These are phyloP conservation scores for Ilex asprella DNA, from an alignment of 257 asterid genomes.

Conservation along the genomic window DNA sequence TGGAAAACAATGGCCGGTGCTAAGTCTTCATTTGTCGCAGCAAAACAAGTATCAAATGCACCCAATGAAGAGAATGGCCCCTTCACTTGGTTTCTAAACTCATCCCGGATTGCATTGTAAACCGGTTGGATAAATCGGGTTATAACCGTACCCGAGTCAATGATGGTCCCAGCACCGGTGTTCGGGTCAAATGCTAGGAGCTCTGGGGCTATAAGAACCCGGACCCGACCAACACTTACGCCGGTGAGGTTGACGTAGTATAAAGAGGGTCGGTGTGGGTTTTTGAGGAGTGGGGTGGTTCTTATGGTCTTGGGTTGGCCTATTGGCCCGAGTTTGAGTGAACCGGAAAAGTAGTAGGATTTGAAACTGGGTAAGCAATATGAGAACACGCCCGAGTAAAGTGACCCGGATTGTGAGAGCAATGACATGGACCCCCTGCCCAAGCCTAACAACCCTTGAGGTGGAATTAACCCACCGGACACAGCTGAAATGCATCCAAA, in stretches of 20 bases:
- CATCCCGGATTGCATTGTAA: slow-evolving; percentile 56
- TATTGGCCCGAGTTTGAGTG: slow-evolving; percentile 71
- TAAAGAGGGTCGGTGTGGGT: slow-evolving; percentile 74
- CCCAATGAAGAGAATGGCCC: slow-evolving; percentile 52
- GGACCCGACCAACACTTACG: slow-evolving; percentile 59
- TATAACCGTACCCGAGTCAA: slow-evolving; percentile 64
- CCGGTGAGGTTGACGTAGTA: slow-evolving; percentile 50
- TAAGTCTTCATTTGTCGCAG: slow-evolving; percentile 26
- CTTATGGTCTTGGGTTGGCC: slow-evolving; percentile 71
- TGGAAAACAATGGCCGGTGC: slow-evolving; percentile 38
- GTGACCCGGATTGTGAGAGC: slow-evolving; percentile 58
- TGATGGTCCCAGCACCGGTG: slow-evolving; percentile 73
- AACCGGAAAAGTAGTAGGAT: slow-evolving; percentile 81
- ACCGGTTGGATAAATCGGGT: slow-evolving; percentile 43
- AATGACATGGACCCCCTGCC: slow-evolving; percentile 84
- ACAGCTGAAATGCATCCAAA: slow-evolving; percentile 67
- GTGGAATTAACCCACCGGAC: slow-evolving; percentile 57
- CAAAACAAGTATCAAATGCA: slow-evolving; percentile 68
- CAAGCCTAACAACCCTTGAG: slow-evolving; percentile 81
- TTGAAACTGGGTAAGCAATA: slow-evolving; percentile 82
- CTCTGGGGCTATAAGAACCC: slow-evolving; percentile 51
- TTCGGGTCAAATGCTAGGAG: slow-evolving; percentile 52
- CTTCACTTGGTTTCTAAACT: slow-evolving; percentile 43
- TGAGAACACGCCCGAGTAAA: slow-evolving; percentile 67
- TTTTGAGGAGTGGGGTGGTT: slow-evolving; percentile 74